Percentiles rank a stretch among this genome's conserved stretches.
Evolutionary conservation across 208 protist genomes (phyloP).

Genomic region (Polymyxa betae): DNA sequence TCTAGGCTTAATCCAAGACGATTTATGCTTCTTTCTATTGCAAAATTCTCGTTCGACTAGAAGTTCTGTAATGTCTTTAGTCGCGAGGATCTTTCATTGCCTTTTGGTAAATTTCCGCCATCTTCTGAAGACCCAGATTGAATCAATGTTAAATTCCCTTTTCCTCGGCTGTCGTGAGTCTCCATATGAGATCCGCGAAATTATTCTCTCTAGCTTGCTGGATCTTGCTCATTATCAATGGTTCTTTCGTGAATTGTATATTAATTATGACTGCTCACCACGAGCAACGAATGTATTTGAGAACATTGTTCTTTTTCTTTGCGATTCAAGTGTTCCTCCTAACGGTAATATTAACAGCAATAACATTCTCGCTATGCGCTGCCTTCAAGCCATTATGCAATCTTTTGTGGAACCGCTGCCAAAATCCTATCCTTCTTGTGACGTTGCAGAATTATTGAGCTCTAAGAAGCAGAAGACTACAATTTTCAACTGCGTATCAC

Average conservation of each 20-base stretch:
- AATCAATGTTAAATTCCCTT: background rate
- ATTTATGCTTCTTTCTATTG: background rate
- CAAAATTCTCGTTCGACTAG: background rate
- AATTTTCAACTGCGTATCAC: background rate
- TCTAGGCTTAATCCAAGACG: background rate
- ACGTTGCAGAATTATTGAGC: background rate
- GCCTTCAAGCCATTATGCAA: background rate
- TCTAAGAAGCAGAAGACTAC: background rate
- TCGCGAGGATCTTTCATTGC: background rate
- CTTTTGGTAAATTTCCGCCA: background rate
- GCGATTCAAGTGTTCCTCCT: background rate
- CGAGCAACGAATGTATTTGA: background rate
- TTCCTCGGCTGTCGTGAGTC: background rate
- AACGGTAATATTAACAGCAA: no score
- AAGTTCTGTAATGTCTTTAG: background rate
- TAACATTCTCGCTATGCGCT: background rate
- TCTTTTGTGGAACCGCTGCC: background rate
- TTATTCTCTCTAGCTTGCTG: background rate
- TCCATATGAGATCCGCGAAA: background rate
- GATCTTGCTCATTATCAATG: background rate
- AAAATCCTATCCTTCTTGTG: background rate
- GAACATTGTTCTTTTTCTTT: background rate
- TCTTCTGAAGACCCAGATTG: background rate
- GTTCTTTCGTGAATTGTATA: background rate
- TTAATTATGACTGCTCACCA: background rate